Conservation (phyloP, 2,329 filamentous ascomycete genomes). For the Cordyceps fumosorosea region DNA sequence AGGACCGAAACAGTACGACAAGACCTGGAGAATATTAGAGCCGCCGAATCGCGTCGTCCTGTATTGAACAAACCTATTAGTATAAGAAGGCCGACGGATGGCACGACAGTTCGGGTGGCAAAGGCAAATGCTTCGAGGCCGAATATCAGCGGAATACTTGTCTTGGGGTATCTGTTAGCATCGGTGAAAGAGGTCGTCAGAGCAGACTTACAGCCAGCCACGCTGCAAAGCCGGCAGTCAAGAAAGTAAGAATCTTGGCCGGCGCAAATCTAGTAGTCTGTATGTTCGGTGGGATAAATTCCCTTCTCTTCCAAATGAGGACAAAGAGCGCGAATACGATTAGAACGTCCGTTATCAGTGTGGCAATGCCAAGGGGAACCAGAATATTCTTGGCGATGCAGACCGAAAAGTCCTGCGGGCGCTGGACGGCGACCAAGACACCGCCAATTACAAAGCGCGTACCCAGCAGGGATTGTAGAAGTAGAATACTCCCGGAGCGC, state of each 20-base stretch:
- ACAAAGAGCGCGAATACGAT: slow-evolving; percentile 36
- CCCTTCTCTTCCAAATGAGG: slow-evolving; percentile 18
- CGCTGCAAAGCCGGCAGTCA: slow-evolving; percentile 38
- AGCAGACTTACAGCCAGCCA: slow-evolving; percentile 47
- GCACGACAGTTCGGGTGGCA: slow-evolving; percentile 41
- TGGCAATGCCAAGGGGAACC: slow-evolving; percentile 37
- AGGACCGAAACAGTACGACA: neutral
- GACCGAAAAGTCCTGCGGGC: slow-evolving; percentile 43
- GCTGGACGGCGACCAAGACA: slow-evolving; percentile 48
- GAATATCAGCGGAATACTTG: slow-evolving; percentile 45
- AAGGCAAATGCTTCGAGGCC: slow-evolving; percentile 38
- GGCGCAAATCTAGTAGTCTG: slow-evolving; percentile 15
- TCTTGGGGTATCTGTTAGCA: slow-evolving; percentile 27
- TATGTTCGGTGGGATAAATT: neutral
- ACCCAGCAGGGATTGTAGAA: slow-evolving; percentile 41
- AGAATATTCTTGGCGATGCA: slow-evolving; percentile 44
- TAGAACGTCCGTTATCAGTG: slow-evolving; percentile 39
- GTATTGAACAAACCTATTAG: slow-evolving; percentile 34
- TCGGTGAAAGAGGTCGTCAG: neutral
- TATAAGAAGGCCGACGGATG: slow-evolving; percentile 42
- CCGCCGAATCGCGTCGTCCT: neutral
- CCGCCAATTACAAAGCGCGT: slow-evolving; percentile 46
- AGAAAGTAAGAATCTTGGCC: slow-evolving; percentile 34
- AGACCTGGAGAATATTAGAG: slow-evolving; percentile 2
- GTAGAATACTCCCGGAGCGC: slow-evolving; percentile 30